Evolutionary conservation across 1,284 basidiomycete genomes (phyloP).

Genomic region (Sporisorium iseilematis-ciliati): DNA sequence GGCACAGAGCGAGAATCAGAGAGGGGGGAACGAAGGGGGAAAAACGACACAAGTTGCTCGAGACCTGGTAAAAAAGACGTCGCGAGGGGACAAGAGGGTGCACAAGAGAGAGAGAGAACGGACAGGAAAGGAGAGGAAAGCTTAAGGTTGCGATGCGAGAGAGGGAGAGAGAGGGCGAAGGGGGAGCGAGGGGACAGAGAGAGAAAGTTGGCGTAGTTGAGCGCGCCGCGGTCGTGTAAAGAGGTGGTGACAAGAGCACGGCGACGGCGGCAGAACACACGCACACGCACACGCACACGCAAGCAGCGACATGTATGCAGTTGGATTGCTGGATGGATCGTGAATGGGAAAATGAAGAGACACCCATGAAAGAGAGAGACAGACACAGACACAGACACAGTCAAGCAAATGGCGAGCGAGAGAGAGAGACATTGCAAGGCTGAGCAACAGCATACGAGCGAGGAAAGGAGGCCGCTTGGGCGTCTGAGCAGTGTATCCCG

Average conservation of each 20-base stretch:
- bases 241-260: constrained; percentile 1
- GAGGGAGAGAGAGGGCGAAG: background rate
- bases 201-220: background rate
- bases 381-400: background rate
- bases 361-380: background rate
- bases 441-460: background rate
- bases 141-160: background rate
- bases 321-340: constrained; percentile 2
- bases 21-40: background rate
- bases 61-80: constrained; percentile 17
- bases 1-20: no score
- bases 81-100: constrained; percentile 1
- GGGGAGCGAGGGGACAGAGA: constrained; percentile 1
- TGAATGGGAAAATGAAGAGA: background rate
- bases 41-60: constrained; percentile 14
- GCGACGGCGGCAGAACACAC: background rate
- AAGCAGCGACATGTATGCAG: background rate
- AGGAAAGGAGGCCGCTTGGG: background rate
- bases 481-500: constrained; percentile 12
- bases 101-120: background rate
- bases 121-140: constrained; percentile 3
- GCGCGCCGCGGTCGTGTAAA: constrained; percentile 19
- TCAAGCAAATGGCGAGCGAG: no score
- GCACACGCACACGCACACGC: background rate
- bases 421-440: no score